Evolutionary conservation across 2,329 filamentous ascomycete genomes (phyloP).

Genomic region (Colletotrichum gloeosporioides): DNA sequence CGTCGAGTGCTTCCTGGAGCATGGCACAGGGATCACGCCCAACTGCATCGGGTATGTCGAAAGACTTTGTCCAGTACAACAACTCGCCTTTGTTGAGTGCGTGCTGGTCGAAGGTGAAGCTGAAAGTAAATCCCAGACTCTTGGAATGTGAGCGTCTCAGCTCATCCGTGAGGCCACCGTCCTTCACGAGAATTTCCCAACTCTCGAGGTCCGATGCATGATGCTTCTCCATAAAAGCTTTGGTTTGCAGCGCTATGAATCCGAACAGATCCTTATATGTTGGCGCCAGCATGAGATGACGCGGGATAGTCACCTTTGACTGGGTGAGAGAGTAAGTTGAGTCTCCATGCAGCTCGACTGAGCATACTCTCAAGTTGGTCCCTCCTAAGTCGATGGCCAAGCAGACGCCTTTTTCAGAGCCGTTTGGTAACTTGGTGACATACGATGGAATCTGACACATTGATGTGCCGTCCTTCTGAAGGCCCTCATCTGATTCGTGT

Average conservation of each 20-base stretch:
- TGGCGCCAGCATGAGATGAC: constrained; percentile 24
- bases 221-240: constrained; percentile 69
- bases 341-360: constrained; percentile 50
- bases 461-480: constrained; percentile 15
- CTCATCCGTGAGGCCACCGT: neutral
- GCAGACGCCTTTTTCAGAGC: constrained; percentile 69
- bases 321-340: constrained; percentile 75
- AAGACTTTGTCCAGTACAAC: constrained; percentile 83
- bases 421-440: constrained; percentile 78
- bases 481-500: constrained; percentile 51
- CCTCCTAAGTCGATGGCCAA: constrained; percentile 39
- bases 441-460: constrained; percentile 76
- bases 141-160: constrained; percentile 5
- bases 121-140: constrained; percentile 36
- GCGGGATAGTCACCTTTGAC: constrained; percentile 45
- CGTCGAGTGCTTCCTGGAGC: constrained; percentile 75
- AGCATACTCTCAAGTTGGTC: constrained; percentile 38
- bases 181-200: neutral
- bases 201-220: constrained; percentile 34
- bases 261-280: constrained; percentile 67
- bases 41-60: constrained; percentile 77
- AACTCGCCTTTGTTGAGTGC: constrained; percentile 72
- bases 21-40: constrained; percentile 78
- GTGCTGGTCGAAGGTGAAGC: constrained; percentile 81
- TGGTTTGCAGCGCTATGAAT: constrained; percentile 77